These are phyloP conservation scores for Chlorella vulgaris DNA, from an alignment of 139 green algal species.

Conservation along the genomic window DNA sequence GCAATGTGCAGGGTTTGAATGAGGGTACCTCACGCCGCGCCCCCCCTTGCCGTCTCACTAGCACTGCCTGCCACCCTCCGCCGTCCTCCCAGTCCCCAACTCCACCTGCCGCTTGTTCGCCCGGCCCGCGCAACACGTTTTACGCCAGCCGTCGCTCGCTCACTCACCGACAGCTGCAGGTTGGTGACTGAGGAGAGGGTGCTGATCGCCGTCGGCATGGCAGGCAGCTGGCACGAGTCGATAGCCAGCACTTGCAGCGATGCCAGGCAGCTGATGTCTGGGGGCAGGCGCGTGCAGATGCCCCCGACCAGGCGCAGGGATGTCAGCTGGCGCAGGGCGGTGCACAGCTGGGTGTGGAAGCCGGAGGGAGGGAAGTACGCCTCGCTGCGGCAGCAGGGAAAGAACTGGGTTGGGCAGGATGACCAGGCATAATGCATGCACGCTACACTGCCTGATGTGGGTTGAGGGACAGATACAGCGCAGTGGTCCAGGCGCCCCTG, in stretches of 20 bases:
- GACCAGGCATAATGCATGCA: neutral
- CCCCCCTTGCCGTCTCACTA: too few species aligned
- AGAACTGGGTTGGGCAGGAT: neutral
- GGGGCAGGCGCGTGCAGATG: slow-evolving; percentile 7
- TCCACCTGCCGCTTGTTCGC: too few species aligned
- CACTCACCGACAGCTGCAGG: slow-evolving; percentile 26
- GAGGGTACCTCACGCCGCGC: too few species aligned
- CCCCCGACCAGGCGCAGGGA: slow-evolving; percentile 28
- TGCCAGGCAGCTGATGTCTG: neutral
- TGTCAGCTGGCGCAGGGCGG: slow-evolving; percentile 1
- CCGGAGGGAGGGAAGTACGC: slow-evolving; percentile 9
- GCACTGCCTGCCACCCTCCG: too few species aligned
- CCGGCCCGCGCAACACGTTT: too few species aligned
- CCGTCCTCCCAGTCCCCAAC: too few species aligned
- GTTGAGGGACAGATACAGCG: too few species aligned
- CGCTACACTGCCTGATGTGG: neutral
- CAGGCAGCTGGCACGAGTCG: slow-evolving; percentile 19
- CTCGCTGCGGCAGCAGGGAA: neutral
- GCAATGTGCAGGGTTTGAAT: too few species aligned
- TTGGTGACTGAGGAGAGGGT: slow-evolving; percentile 10
- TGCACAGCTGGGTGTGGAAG: slow-evolving; percentile 1
- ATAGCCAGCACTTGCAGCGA: slow-evolving; percentile 18
- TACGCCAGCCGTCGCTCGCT: too few species aligned
- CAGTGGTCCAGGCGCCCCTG: too few species aligned
- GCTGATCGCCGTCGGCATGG: neutral